Conservation (phyloP, 768 basidiomycete species). For the Wakefieldia striispora region DNA sequence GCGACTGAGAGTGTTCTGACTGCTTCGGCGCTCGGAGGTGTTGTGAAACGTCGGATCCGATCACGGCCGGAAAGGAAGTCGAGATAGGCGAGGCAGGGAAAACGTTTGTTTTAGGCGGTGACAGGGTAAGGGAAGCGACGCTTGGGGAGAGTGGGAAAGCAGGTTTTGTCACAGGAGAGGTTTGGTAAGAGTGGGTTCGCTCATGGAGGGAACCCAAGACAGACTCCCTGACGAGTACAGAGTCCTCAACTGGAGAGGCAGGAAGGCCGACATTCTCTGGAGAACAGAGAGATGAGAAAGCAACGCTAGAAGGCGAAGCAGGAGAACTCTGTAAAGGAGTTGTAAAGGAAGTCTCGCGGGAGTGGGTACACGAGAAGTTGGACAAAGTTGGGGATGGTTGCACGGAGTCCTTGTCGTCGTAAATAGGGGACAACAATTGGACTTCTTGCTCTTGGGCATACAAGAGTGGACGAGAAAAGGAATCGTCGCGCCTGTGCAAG, state of each 20-base stretch:
- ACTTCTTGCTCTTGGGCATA: conserved; percentile 15
- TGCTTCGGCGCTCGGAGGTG: conserved; percentile 6
- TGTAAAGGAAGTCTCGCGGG: conserved; percentile 27
- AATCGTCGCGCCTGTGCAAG: conserved; percentile 17
- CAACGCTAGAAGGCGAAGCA: conserved; percentile 19
- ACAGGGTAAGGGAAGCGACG: background rate
- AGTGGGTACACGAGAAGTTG: conserved; percentile 25
- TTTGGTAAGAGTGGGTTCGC: conserved; percentile 5
- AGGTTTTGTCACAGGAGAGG: background rate
- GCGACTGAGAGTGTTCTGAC: conserved; percentile 15
- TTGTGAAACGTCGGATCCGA: background rate
- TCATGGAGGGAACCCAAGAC: background rate
- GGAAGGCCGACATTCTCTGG: conserved; percentile 29
- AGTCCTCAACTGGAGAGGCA: conserved; percentile 19
- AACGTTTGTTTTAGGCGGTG: conserved; percentile 4
- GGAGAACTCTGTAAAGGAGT: conserved; percentile 22
- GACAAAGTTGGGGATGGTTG: conserved; percentile 29
- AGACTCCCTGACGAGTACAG: background rate
- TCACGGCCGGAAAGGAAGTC: background rate
- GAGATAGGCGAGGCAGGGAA: conserved; percentile 11
- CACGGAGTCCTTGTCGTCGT: conserved; percentile 27
- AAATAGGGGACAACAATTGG: conserved; percentile 10
- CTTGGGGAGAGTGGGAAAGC: conserved; percentile 7
- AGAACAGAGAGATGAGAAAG: conserved; percentile 17
- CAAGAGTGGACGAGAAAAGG: background rate